A percentile compares a stretch with the other conserved stretches of the same genome.
phyloP scores from a whole-genome alignment of 2,329 filamentous ascomycete genomes.

The Didymosphaeria variabile region DNA sequence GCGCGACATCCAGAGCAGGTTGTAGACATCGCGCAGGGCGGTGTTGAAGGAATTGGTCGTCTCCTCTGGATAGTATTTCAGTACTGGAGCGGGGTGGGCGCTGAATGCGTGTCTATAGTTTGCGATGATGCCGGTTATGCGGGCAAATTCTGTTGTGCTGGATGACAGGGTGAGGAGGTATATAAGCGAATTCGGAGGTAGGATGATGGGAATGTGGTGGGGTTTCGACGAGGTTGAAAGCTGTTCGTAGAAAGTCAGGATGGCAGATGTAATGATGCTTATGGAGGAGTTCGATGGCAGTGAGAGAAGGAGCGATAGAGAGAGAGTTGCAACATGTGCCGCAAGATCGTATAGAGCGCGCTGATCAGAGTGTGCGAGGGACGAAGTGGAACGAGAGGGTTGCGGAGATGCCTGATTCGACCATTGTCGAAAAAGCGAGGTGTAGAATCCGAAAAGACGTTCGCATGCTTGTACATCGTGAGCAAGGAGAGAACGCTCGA shows the following conservation, averaged over 20 bases:
- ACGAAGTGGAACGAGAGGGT: constrained; percentile 16
- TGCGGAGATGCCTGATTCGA: constrained; percentile 46
- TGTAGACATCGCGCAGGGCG: constrained; percentile 87
- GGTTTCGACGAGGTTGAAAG: constrained; percentile 54
- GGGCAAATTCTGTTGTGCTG: constrained; percentile 71
- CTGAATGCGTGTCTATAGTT: constrained; percentile 80
- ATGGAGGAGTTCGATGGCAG: constrained; percentile 30
- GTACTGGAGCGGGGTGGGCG: constrained; percentile 59
- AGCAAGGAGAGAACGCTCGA: constrained; percentile 54
- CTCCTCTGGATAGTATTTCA: constrained; percentile 44
- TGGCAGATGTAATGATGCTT: constrained; percentile 57
- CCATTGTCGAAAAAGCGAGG: constrained; percentile 68
- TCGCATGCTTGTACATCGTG: constrained; percentile 61
- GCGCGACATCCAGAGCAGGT: constrained; percentile 79
- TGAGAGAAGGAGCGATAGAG: constrained; percentile 42
- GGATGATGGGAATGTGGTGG: constrained; percentile 66
- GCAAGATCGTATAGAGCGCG: constrained; percentile 44
- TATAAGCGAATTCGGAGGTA: constrained; percentile 73
- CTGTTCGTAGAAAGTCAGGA: constrained; percentile 75
- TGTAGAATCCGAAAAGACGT: constrained; percentile 73
- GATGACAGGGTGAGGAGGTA: constrained; percentile 75
- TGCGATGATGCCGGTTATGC: constrained; percentile 74
- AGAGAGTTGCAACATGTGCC: constrained; percentile 42
- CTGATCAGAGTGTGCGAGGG: constrained; percentile 51
- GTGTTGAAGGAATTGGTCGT: constrained; percentile 74